Evolutionary conservation across 1,139 yeast genomes (phyloP).

Genomic region (Magnusiomyces fungicola): DNA sequence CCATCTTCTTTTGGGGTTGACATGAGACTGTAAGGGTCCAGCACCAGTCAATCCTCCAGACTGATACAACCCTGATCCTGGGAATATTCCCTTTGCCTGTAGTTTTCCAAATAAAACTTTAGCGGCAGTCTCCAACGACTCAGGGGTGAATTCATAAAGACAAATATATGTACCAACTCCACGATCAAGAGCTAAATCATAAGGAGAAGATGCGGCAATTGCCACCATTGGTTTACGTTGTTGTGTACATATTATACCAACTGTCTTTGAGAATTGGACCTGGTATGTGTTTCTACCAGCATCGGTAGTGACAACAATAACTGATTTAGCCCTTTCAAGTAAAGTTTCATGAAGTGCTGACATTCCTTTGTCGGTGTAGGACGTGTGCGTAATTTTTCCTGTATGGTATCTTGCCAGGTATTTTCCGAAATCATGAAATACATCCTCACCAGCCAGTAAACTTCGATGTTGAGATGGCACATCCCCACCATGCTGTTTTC

Average conservation of each 20-base stretch:
- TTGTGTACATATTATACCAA: slow-evolving; percentile 48
- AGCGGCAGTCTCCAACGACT: slow-evolving; percentile 45
- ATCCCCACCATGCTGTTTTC: not conserved
- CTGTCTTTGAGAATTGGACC: slow-evolving; percentile 55
- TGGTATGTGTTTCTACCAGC: slow-evolving; percentile 60
- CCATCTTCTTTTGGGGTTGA: slow-evolving; percentile 38
- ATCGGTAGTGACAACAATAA: slow-evolving; percentile 54
- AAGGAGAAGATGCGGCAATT: slow-evolving; percentile 60
- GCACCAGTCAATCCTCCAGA: slow-evolving; percentile 17
- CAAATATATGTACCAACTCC: slow-evolving; percentile 53
- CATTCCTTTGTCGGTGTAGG: slow-evolving; percentile 60
- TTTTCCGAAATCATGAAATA: slow-evolving; percentile 39
- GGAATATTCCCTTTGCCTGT: slow-evolving; percentile 49
- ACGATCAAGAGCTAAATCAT: slow-evolving; percentile 51
- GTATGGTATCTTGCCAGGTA: slow-evolving; percentile 25
- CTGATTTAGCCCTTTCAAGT: slow-evolving; percentile 49
- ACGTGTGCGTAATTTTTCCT: slow-evolving; percentile 51
- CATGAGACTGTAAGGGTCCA: slow-evolving; percentile 19
- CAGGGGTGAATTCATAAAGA: slow-evolving; percentile 53
- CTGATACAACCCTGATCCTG: slow-evolving; percentile 39
- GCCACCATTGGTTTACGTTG: slow-evolving; percentile 51
- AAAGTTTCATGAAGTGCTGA: slow-evolving; percentile 51
- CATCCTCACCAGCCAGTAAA: slow-evolving; percentile 46
- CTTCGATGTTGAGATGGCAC: not conserved
- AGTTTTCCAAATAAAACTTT: slow-evolving; percentile 50